Percentiles rank a stretch among this genome's conserved stretches.
phyloP scores from a whole-genome alignment of 108 stramenopile species.

The Cyclotella atomus region DNA sequence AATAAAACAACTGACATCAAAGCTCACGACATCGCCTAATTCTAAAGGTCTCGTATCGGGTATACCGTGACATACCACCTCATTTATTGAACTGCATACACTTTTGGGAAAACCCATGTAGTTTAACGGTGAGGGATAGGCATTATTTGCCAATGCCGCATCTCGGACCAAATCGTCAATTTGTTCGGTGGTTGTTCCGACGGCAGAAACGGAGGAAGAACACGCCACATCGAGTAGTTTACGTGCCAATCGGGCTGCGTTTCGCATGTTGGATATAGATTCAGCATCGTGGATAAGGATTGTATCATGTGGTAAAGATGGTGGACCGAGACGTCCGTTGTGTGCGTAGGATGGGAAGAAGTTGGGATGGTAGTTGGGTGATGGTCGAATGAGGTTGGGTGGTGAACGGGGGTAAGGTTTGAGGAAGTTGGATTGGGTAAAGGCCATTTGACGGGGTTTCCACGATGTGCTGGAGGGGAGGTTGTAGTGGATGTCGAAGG shows the following conservation, averaged over 20 bases:
- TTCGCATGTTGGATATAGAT: constrained; percentile 56
- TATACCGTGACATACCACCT: constrained; percentile 99
- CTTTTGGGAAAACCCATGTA: constrained; percentile 97
- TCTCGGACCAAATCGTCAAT: constrained; percentile 90
- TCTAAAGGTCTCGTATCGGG: constrained; percentile 74
- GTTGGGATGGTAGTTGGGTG: constrained; percentile 18
- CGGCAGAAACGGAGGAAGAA: constrained; percentile 43
- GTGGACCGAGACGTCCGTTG: constrained; percentile 57
- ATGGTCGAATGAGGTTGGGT: constrained; percentile 13
- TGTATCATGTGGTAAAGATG: constrained; percentile 28
- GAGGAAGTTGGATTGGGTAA: constrained; percentile 15
- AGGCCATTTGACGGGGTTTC: constrained; percentile 27
- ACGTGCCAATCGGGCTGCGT: constrained; percentile 70
- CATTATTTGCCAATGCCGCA: constrained; percentile 62
- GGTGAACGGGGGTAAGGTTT: constrained; percentile 17
- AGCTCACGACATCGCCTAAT: constrained; percentile 88
- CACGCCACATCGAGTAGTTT: constrained; percentile 67
- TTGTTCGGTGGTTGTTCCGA: constrained; percentile 92
- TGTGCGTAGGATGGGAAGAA: constrained; percentile 76
- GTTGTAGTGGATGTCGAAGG: constrained; percentile 37
- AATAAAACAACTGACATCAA: constrained; percentile 87
- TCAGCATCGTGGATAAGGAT: constrained; percentile 56
- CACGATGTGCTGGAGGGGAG: constrained; percentile 9
- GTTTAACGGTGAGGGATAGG: constrained; percentile 97
- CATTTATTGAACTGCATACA: constrained; percentile 94